phyloP scores from a whole-genome alignment of 208 protist species.

The Naegleria lovaniensis region DNA sequence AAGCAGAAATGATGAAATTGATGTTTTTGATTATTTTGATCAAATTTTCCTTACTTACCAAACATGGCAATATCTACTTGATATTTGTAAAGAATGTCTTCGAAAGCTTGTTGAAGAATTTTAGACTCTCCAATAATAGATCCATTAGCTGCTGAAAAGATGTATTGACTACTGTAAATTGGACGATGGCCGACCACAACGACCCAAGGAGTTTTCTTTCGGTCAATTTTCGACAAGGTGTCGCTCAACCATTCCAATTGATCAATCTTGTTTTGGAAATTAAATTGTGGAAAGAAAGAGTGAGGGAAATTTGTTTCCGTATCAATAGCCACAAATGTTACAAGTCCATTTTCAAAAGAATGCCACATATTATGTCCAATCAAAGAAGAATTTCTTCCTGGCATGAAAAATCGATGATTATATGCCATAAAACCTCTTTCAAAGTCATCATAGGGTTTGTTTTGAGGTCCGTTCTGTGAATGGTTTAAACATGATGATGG shows the following conservation, averaged over 20 bases:
- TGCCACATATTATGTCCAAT: background rate
- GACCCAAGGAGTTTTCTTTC: slow-evolving; percentile 47
- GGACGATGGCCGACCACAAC: slow-evolving; percentile 47
- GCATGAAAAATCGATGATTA: background rate
- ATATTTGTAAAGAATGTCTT: background rate
- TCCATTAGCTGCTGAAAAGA: background rate
- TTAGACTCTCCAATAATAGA: background rate
- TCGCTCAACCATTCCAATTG: slow-evolving; percentile 49
- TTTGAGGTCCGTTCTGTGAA: background rate
- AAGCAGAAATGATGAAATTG: too few species aligned
- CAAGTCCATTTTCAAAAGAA: background rate
- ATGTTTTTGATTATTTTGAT: too few species aligned
- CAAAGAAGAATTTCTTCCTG: background rate
- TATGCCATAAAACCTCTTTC: background rate
- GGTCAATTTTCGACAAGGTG: slow-evolving; percentile 44
- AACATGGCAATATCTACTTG: background rate
- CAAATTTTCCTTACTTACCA: background rate
- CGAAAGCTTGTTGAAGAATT: background rate
- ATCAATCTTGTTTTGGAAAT: background rate
- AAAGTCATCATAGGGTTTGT: background rate
- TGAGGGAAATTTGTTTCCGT: background rate
- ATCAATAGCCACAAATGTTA: background rate
- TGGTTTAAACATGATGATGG: too few species aligned
- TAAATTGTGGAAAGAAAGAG: background rate
- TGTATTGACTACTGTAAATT: slow-evolving; percentile 36